Evolutionary conservation across 768 basidiomycete species (phyloP).

Genomic region (Mycena galericulata): DNA sequence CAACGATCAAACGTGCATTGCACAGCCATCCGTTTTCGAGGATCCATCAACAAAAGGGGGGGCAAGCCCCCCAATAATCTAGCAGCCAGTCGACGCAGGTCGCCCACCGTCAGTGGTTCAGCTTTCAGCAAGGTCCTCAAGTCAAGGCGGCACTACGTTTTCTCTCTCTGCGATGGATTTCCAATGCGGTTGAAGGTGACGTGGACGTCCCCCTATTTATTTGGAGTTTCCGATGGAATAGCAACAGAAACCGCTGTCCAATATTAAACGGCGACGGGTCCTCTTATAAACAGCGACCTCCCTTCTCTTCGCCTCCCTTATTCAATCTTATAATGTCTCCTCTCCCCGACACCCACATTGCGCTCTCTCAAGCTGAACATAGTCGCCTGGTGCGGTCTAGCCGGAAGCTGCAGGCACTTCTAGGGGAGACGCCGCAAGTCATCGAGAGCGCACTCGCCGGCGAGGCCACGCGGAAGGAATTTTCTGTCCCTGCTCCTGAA

Average conservation of each 20-base stretch:
- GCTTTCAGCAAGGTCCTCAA: no score
- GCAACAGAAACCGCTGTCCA: neutral
- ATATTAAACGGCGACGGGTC: neutral
- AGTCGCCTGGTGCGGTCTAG: slow-evolving; percentile 27
- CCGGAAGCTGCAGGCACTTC: slow-evolving; percentile 25
- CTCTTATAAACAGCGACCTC: neutral
- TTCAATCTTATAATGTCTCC: slow-evolving; percentile 1
- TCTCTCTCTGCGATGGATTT: no score
- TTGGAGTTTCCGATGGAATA: neutral
- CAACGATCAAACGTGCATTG: no score
- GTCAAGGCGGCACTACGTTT: no score
- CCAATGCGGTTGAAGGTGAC: no score
- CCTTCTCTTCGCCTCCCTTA: no score
- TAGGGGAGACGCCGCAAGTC: slow-evolving; percentile 20
- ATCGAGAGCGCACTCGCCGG: slow-evolving; percentile 7
- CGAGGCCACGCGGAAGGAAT: neutral
- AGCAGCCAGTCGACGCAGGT: no score
- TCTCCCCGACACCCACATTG: neutral
- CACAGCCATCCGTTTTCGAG: no score
- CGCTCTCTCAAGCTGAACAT: slow-evolving; percentile 10
- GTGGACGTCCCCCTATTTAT: neutral
- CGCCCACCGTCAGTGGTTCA: no score
- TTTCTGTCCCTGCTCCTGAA: no score
- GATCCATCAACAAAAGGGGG: no score
- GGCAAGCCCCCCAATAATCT: no score